Evolutionary conservation across 495 filamentous ascomycete genomes (phyloP).

Genomic region (Neurospora sp.): DNA sequence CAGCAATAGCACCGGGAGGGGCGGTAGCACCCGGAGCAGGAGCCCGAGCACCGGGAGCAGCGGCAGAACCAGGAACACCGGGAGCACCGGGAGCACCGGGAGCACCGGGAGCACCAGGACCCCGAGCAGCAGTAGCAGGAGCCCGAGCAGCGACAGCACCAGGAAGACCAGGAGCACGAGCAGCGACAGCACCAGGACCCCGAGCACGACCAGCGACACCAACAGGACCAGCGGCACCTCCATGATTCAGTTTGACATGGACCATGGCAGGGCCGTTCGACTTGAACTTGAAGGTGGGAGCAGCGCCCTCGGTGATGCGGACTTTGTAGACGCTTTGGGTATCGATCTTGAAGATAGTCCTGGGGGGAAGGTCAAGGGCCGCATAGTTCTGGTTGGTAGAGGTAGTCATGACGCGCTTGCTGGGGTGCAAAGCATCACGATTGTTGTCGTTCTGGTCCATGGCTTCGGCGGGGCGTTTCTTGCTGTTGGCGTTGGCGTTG

Average conservation of each 20-base stretch:
- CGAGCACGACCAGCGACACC: fast-evolving
- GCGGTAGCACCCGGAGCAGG: no score
- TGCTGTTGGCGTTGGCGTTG: background rate
- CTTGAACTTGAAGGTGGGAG: background rate
- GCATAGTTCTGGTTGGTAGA: no score
- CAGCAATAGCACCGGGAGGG: no score
- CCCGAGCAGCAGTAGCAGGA: no score
- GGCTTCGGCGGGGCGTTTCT: background rate
- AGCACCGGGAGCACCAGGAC: no score
- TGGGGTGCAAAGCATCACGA: background rate
- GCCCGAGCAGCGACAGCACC: background rate
- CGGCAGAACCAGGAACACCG: background rate
- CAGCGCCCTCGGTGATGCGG: background rate
- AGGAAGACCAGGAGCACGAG: background rate
- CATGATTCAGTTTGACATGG: background rate
- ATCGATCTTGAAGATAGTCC: background rate
- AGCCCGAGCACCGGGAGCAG: no score
- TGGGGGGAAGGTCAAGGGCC: background rate
- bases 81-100: background rate
- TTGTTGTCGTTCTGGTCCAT: background rate
- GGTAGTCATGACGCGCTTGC: background rate
- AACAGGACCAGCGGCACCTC: background rate
- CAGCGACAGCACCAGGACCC: background rate
- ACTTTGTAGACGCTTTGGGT: background rate
- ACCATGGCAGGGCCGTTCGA: background rate